A percentile compares a stretch with the other conserved stretches of the same genome.
These are phyloP conservation scores for Cenchrus americanus DNA, from an alignment of 176 grass and related monocot species.

Conservation along the genomic window DNA sequence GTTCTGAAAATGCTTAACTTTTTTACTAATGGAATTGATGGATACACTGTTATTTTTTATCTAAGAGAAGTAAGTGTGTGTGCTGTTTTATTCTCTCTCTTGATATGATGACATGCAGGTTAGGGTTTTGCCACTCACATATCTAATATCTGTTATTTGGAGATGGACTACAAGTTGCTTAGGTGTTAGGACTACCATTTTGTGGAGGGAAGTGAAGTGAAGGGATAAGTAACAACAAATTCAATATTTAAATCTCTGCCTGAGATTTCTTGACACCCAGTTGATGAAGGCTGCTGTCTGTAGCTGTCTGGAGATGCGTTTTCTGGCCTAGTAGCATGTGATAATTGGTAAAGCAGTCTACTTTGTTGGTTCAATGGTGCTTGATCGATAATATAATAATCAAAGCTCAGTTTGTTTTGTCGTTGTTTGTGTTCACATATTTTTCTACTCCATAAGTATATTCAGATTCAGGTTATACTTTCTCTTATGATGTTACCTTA, in stretches of 20 bases:
- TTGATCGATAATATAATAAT: constrained; percentile 23
- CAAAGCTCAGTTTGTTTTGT: background rate
- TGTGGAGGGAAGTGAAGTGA: background rate
- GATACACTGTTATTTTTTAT: background rate
- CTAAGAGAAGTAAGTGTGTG: background rate
- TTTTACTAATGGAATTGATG: background rate
- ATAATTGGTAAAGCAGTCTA: background rate
- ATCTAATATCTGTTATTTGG: background rate
- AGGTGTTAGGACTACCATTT: background rate
- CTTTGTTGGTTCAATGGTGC: background rate
- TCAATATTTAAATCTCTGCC: background rate
- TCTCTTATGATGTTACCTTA: background rate
- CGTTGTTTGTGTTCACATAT: background rate
- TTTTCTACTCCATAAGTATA: background rate
- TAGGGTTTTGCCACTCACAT: background rate
- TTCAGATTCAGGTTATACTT: background rate
- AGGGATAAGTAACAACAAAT: background rate
- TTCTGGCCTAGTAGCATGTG: background rate
- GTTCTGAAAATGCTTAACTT: background rate
- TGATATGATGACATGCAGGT: background rate
- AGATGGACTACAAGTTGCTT: background rate
- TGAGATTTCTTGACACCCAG: background rate
- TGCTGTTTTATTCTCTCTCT: too few relatives aligned
- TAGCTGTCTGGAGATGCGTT: background rate
- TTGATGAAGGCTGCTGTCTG: background rate